A percentile compares a stretch with the other conserved stretches of the same genome.
phyloP scores from a whole-genome alignment of 306 rosid genomes.

The Lupinus albus region DNA sequence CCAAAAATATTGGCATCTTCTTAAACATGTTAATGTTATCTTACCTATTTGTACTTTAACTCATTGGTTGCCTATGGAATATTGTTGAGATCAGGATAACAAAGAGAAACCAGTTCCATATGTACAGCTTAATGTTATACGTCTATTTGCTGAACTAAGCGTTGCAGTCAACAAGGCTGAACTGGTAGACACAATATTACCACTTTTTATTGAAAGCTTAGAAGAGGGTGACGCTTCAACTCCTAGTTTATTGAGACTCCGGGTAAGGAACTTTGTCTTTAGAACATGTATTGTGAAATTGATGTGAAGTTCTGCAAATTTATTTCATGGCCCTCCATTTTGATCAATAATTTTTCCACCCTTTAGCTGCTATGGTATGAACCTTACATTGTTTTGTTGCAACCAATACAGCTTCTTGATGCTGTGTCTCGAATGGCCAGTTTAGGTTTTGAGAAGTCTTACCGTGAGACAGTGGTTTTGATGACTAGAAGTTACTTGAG shows the following conservation, averaged over 20 bases:
- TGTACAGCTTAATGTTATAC: slow-evolving; percentile 87
- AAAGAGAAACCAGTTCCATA: slow-evolving; percentile 84
- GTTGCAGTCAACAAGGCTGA: slow-evolving; percentile 80
- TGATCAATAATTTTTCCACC: slow-evolving; percentile 35
- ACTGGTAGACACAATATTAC: slow-evolving; percentile 86
- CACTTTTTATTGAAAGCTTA: slow-evolving; percentile 90
- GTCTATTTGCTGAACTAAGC: slow-evolving; percentile 77
- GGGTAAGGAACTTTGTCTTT: slow-evolving; percentile 65
- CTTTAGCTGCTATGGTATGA: slow-evolving; percentile 17
- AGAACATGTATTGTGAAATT: slow-evolving; percentile 44
- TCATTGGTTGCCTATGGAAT: slow-evolving; percentile 36
- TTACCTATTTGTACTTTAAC: slow-evolving; percentile 21
- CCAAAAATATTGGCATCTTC: slow-evolving; percentile 19
- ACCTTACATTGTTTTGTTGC: slow-evolving; percentile 36
- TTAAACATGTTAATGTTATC: slow-evolving; percentile 30
- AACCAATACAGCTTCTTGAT: slow-evolving; percentile 80
- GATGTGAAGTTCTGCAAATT: slow-evolving; percentile 25
- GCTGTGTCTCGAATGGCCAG: slow-evolving; percentile 97
- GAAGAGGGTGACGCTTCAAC: slow-evolving; percentile 98
- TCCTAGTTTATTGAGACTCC: slow-evolving; percentile 92
- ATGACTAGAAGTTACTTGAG: slow-evolving; percentile 93
- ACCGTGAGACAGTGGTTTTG: slow-evolving; percentile 94
- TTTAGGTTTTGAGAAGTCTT: slow-evolving; percentile 97
- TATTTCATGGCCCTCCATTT: slow-evolving; percentile 10
- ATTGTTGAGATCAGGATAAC: slow-evolving; percentile 65